These are phyloP conservation scores for Tylopilus sp. DNA, from an alignment of 1,284 basidiomycete genomes.

Conservation along the genomic window DNA sequence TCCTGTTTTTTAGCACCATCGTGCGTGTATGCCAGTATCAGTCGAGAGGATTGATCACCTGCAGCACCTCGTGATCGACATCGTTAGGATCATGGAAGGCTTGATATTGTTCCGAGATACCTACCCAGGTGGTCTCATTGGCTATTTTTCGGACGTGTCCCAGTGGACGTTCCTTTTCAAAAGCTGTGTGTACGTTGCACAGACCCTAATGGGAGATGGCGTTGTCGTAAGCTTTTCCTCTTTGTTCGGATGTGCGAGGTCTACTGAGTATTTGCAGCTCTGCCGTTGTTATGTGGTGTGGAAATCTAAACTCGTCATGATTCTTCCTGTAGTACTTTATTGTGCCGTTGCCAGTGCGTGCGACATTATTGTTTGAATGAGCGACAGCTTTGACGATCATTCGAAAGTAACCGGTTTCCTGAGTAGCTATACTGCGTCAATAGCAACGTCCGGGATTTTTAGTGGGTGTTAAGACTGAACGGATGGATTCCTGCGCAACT, in stretches of 20 bases:
- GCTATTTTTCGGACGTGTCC: neutral
- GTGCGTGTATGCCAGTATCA: neutral
- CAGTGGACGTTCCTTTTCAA: neutral
- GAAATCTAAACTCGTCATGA: slow-evolving; percentile 18
- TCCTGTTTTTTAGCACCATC: neutral
- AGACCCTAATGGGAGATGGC: neutral
- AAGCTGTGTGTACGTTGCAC: neutral
- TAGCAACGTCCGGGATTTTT: neutral
- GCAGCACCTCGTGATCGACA: neutral
- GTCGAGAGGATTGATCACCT: neutral
- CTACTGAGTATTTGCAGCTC: slow-evolving; percentile 10
- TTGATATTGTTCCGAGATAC: neutral
- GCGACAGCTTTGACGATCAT: neutral
- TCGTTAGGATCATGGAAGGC: neutral
- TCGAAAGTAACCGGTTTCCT: slow-evolving; percentile 17
- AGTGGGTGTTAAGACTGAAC: too few relatives aligned
- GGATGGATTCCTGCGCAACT: too few relatives aligned
- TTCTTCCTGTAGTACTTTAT: slow-evolving; percentile 24
- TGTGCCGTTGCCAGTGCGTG: slow-evolving; percentile 13
- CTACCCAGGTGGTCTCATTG: neutral
- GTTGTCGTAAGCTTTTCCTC: neutral
- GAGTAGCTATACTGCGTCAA: neutral
- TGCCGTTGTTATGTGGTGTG: slow-evolving; percentile 26
- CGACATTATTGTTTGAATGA: neutral
- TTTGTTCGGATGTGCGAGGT: too few relatives aligned